Percentiles rank a stretch among this genome's conserved stretches.
These are phyloP conservation scores for Sporobolomyces roseus DNA, from an alignment of 768 basidiomycete genomes.

Conservation along the genomic window DNA sequence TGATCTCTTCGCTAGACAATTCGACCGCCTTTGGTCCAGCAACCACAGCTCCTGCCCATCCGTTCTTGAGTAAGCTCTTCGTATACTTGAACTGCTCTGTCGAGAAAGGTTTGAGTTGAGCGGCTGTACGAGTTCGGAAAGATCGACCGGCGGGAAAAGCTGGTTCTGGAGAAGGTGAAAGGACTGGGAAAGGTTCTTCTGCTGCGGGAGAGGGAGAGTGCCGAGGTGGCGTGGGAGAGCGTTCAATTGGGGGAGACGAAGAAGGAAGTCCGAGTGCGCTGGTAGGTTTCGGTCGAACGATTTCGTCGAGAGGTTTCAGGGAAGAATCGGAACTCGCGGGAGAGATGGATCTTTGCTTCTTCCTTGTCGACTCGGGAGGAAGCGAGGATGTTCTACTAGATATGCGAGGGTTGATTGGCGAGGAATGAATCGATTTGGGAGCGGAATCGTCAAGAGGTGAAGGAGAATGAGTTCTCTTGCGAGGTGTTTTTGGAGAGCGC, in stretches of 20 bases:
- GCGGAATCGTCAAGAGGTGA: neutral
- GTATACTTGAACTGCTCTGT: slow-evolving; percentile 38
- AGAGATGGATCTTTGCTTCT: neutral
- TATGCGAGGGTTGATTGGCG: no score
- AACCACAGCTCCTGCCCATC: slow-evolving; percentile 42
- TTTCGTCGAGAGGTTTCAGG: neutral
- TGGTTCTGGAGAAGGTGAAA: slow-evolving; percentile 1
- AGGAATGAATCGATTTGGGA: neutral
- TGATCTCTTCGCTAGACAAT: slow-evolving; percentile 15
- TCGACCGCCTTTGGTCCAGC: slow-evolving; percentile 10
- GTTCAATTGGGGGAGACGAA: neutral
- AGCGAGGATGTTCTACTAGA: no score
- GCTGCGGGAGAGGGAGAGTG: neutral
- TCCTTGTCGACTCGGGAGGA: no score
- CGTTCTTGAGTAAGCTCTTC: slow-evolving; percentile 20
- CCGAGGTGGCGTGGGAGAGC: neutral
- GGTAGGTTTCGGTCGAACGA: neutral
- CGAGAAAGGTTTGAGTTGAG: slow-evolving; percentile 41
- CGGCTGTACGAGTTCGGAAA: slow-evolving; percentile 33
- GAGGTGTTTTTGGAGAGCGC: neutral
- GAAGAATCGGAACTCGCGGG: slow-evolving; percentile 1
- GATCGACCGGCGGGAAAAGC: slow-evolving; percentile 27
- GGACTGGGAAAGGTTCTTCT: neutral
- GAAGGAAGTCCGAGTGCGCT: neutral
- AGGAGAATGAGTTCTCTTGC: neutral